Conservation (phyloP, 2,329 filamentous ascomycete species). For the Xylariaceae sp. region DNA sequence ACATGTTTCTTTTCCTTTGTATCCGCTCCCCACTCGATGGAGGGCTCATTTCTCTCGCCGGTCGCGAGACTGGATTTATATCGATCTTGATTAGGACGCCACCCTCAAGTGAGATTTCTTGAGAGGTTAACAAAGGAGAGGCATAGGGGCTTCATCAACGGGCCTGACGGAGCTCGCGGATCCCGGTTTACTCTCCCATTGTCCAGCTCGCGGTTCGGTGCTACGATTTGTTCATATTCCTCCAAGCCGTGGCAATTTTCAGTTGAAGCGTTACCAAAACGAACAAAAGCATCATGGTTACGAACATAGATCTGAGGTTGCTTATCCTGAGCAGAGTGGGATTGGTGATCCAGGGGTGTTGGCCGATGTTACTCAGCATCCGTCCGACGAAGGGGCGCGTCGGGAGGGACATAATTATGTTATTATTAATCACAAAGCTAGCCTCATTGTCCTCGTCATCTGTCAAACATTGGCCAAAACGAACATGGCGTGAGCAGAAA, state of each 20-base stretch:
- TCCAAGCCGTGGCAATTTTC: too few relatives aligned
- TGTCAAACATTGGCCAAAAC: too few relatives aligned
- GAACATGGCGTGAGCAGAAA: neutral
- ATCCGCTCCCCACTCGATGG: slow-evolving; percentile 4
- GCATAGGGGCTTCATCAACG: neutral
- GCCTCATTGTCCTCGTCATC: too few relatives aligned
- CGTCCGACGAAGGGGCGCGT: too few relatives aligned
- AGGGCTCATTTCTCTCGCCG: slow-evolving; percentile 8
- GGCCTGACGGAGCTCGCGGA: too few relatives aligned
- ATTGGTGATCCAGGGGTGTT: too few relatives aligned
- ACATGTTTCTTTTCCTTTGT: slow-evolving; percentile 22
- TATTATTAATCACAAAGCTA: too few relatives aligned
- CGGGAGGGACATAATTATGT: too few relatives aligned
- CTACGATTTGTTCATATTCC: neutral
- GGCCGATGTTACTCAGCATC: too few relatives aligned
- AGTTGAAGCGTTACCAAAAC: too few relatives aligned
- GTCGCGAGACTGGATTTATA: slow-evolving; percentile 3
- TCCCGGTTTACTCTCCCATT: neutral
- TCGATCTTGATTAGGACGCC: neutral
- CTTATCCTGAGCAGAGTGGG: too few relatives aligned
- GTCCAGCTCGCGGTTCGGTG: neutral
- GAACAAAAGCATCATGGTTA: neutral
- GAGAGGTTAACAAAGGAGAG: neutral
- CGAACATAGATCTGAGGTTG: too few relatives aligned
- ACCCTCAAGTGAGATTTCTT: neutral